Evolutionary conservation across 1,139 yeast genomes (phyloP).

Genomic region (Magnusiomyces paraingens): DNA sequence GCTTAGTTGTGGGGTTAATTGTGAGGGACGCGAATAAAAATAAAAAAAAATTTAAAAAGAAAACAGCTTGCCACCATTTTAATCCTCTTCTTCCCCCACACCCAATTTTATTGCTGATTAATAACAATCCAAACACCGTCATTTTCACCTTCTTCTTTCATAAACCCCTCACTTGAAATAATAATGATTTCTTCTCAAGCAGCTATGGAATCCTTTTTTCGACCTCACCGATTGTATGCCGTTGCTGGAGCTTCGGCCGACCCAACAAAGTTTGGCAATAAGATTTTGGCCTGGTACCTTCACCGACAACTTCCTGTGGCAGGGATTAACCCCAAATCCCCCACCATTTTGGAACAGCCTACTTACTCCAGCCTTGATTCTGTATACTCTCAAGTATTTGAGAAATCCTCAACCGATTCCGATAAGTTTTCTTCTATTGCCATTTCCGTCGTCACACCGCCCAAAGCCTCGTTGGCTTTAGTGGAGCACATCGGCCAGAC

Average conservation of each 20-base stretch:
- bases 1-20: too few species aligned
- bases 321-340: slow-evolving; percentile 56
- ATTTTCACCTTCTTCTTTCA: too few species aligned
- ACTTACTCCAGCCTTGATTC: not conserved
- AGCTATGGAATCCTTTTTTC: slow-evolving; percentile 42
- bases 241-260: slow-evolving; percentile 73
- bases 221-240: slow-evolving; percentile 46
- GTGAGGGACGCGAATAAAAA: not conserved
- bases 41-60: too few species aligned
- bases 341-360: slow-evolving; percentile 39
- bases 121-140: not conserved
- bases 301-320: slow-evolving; percentile 51
- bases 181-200: slow-evolving; percentile 6
- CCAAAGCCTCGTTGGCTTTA: slow-evolving; percentile 46
- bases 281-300: slow-evolving; percentile 63
- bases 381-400: slow-evolving; percentile 21
- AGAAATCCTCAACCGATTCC: slow-evolving; percentile 19
- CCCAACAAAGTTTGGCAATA: slow-evolving; percentile 62
- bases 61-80: not conserved
- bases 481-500: slow-evolving; percentile 38
- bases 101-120: not conserved
- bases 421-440: slow-evolving; percentile 12
- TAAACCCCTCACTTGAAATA: not conserved
- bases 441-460: slow-evolving; percentile 59
- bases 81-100: not conserved